Conservation (phyloP, 805 yeast species). For the Saccharomycopsis olivae region DNA sequence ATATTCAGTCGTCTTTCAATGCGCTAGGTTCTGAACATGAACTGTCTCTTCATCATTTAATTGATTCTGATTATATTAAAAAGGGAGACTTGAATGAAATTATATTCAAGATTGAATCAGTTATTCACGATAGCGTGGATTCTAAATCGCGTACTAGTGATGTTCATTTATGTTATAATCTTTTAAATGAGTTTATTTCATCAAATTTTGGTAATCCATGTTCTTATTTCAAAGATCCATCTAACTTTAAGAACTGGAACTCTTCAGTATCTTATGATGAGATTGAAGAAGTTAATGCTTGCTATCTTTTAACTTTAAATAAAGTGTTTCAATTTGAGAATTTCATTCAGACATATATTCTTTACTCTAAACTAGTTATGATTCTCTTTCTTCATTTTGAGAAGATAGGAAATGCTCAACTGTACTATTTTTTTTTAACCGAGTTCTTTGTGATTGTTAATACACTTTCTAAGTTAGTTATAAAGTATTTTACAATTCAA, state of each 20-base stretch:
- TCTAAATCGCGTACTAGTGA: no score
- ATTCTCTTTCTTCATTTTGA: constrained; percentile 5
- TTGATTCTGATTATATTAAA: background rate
- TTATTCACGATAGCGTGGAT: background rate
- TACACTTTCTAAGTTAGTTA: background rate
- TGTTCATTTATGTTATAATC: background rate
- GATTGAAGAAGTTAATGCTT: no score
- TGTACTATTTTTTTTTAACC: background rate
- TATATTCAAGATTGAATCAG: background rate
- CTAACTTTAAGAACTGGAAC: background rate
- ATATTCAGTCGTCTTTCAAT: background rate
- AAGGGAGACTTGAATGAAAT: background rate
- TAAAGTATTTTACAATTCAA: background rate
- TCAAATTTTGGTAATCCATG: background rate
- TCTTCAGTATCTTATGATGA: background rate
- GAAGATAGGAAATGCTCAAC: background rate
- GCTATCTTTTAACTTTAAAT: background rate
- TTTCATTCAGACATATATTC: background rate
- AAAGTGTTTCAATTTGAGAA: constrained; percentile 3
- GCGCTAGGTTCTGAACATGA: background rate
- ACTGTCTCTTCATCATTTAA: background rate
- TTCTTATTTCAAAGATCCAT: background rate
- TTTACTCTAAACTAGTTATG: constrained; percentile 3
- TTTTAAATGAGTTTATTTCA: background rate
- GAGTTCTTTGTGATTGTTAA: background rate